phyloP scores from a whole-genome alignment of 768 basidiomycete genomes.

The Suillus lakei region DNA sequence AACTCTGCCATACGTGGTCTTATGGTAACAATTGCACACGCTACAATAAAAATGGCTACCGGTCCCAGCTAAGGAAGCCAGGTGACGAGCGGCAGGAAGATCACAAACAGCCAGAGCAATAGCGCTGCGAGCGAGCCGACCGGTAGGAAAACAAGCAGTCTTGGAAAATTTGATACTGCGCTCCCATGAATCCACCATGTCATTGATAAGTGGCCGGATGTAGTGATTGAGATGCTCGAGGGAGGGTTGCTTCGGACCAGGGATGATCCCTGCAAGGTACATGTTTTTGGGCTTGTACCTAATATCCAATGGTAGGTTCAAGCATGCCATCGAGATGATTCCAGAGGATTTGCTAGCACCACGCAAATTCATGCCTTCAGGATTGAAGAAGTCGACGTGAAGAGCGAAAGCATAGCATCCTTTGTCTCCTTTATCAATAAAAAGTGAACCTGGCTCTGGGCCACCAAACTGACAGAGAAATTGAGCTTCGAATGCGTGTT shows the following conservation, averaged over 20 bases:
- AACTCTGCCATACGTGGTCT: background rate
- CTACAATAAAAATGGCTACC: conserved; percentile 33
- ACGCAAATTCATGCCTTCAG: background rate
- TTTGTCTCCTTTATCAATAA: conserved; percentile 23
- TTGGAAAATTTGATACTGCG: conserved; percentile 16
- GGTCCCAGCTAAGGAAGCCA: conserved; percentile 29
- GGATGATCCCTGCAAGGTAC: background rate
- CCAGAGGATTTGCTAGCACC: background rate
- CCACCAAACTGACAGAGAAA: conserved; percentile 14
- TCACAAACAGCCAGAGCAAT: conserved; percentile 35
- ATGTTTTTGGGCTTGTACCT: background rate
- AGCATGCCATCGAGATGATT: background rate
- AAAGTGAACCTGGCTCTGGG: background rate
- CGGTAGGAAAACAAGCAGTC: conserved; percentile 17
- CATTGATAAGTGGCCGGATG: conserved; percentile 14
- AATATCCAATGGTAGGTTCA: background rate
- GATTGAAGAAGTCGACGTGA: conserved; percentile 16
- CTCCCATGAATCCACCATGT: conserved; percentile 22
- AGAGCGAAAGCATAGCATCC: conserved; percentile 8
- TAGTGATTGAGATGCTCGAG: conserved; percentile 17
- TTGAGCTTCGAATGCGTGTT: conserved; percentile 18
- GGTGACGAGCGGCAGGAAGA: conserved; percentile 27
- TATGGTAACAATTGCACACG: conserved; percentile 26
- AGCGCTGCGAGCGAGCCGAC: conserved; percentile 15
- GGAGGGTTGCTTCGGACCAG: background rate